Evolutionary conservation across 2,329 filamentous ascomycete genomes (phyloP).

Genomic region (Amphichorda felina): DNA sequence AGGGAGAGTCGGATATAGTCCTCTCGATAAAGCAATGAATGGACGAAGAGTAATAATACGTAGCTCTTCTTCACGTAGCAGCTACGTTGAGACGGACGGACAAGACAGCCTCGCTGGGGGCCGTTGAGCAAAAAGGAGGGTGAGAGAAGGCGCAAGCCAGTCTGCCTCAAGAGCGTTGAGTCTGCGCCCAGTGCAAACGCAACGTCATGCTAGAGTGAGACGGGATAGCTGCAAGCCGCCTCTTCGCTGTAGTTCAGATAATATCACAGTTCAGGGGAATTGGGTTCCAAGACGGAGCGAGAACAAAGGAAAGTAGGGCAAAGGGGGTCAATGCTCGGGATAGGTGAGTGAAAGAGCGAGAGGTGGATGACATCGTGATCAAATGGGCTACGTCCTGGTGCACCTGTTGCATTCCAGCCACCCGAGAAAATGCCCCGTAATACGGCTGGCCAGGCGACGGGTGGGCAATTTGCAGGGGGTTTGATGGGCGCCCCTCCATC

Average conservation of each 20-base stretch:
- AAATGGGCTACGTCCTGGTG: not conserved
- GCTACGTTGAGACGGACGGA: too few relatives aligned
- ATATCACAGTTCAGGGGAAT: not conserved
- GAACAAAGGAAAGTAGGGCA: not conserved
- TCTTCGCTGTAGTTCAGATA: not conserved
- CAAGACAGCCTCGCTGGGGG: too few relatives aligned
- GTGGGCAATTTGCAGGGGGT: not conserved
- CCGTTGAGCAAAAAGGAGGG: not conserved
- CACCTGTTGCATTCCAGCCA: not conserved
- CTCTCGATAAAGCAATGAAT: not conserved
- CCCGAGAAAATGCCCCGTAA: not conserved
- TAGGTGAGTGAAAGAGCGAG: not conserved
- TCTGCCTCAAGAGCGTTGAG: not conserved
- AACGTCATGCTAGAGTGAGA: not conserved
- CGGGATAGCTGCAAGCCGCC: too few relatives aligned
- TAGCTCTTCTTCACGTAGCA: not conserved
- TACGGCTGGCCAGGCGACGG: constrained; percentile 3
- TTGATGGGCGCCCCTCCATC: too few relatives aligned
- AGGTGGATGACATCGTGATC: not conserved
- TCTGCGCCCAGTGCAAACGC: not conserved
- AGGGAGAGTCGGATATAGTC: not conserved
- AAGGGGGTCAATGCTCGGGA: not conserved
- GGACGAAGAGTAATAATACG: not conserved
- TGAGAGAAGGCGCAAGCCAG: not conserved
- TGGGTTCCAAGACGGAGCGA: not conserved